Conservation (phyloP, 2,329 filamentous ascomycete species). For the Penicillium freii region DNA sequence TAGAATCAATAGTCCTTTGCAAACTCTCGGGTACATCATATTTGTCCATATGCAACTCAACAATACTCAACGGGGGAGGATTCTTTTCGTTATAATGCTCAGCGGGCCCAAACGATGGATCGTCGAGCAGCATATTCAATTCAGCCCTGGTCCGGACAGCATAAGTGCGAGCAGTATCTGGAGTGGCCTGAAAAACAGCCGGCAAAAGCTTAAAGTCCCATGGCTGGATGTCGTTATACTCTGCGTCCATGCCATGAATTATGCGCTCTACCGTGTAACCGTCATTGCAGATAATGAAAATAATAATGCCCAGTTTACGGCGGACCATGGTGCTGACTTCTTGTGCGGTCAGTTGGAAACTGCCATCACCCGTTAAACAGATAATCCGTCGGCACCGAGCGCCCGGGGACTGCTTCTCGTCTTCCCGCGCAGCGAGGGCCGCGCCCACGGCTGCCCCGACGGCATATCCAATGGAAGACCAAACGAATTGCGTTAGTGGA, state of each 20-base stretch:
- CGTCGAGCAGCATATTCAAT: slow-evolving; percentile 61
- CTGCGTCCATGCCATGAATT: slow-evolving; percentile 74
- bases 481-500: slow-evolving; percentile 72
- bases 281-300: slow-evolving; percentile 79
- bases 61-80: slow-evolving; percentile 58
- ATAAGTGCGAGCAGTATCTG: slow-evolving; percentile 59
- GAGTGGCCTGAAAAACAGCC: slow-evolving; percentile 62
- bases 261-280: slow-evolving; percentile 83
- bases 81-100: slow-evolving; percentile 9
- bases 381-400: slow-evolving; percentile 60
- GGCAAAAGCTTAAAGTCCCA: slow-evolving; percentile 72
- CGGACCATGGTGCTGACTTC: slow-evolving; percentile 78
- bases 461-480: slow-evolving; percentile 62
- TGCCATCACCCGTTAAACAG: slow-evolving; percentile 82
- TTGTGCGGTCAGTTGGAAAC: slow-evolving; percentile 77
- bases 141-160: slow-evolving; percentile 65
- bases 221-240: slow-evolving; percentile 72
- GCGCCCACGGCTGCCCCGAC: slow-evolving; percentile 62
- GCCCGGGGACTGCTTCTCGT: slow-evolving; percentile 31
- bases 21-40: slow-evolving; percentile 63
- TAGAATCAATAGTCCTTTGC: not conserved
- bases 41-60: slow-evolving; percentile 75
- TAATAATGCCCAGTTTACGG: slow-evolving; percentile 66
- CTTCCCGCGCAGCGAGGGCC: slow-evolving; percentile 68
- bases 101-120: slow-evolving; percentile 60